These are phyloP conservation scores for Manihot esculenta DNA, from an alignment of 441 rosid genomes.

Conservation along the genomic window DNA sequence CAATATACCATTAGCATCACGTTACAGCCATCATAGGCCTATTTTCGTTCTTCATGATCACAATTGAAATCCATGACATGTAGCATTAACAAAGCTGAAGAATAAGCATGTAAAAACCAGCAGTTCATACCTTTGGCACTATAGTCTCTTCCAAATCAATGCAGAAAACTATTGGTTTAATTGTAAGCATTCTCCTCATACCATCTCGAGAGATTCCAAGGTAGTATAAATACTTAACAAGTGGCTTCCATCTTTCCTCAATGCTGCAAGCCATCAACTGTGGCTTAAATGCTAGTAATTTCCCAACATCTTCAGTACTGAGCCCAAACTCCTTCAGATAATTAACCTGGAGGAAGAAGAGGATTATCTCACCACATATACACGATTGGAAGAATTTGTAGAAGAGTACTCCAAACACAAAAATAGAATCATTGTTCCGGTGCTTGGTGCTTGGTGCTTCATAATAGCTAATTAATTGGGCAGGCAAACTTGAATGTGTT, in stretches of 20 bases:
- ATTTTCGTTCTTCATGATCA: too few species aligned
- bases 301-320: slow-evolving; percentile 65
- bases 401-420: neutral
- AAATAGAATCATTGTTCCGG: neutral
- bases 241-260: slow-evolving; percentile 87
- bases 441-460: neutral
- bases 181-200: slow-evolving; percentile 76
- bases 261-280: slow-evolving; percentile 80
- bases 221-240: slow-evolving; percentile 76
- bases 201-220: slow-evolving; percentile 83
- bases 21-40: too few species aligned
- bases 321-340: slow-evolving; percentile 91
- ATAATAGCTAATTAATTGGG: neutral
- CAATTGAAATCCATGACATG: too few species aligned
- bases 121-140: slow-evolving; percentile 59
- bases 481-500: neutral
- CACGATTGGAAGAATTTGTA: neutral
- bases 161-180: slow-evolving; percentile 88
- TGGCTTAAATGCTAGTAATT: slow-evolving; percentile 79
- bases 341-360: slow-evolving; percentile 48
- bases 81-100: slow-evolving; percentile 4
- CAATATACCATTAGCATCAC: too few species aligned
- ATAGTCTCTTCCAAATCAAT: slow-evolving; percentile 63
- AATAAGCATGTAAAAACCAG: neutral
- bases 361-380: neutral